Conservation (phyloP, 345 rosid genomes). For the Geranium rotundifolium region DNA sequence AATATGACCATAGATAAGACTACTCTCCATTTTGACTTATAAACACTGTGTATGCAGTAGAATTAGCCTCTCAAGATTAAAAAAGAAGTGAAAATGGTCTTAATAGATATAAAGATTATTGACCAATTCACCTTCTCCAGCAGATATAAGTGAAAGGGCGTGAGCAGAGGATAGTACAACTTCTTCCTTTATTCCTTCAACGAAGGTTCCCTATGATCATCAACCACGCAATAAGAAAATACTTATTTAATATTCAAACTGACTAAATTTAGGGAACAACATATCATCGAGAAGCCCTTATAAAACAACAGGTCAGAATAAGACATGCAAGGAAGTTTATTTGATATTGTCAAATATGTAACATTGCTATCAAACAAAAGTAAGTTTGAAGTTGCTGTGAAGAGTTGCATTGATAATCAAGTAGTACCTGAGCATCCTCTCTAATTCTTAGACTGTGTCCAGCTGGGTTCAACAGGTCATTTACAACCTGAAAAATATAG, state of each 20-base stretch:
- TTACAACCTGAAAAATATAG: constrained; percentile 61
- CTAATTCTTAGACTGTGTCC: constrained; percentile 95
- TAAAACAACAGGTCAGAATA: background rate
- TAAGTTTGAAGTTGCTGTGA: background rate
- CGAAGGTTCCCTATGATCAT: constrained; percentile 75
- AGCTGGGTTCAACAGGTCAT: constrained; percentile 94
- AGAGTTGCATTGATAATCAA: background rate
- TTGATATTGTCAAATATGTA: background rate
- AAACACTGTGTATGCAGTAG: background rate
- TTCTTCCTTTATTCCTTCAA: constrained; percentile 97
- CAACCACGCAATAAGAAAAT: constrained; percentile 5
- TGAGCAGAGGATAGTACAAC: constrained; percentile 99
- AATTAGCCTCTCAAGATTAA: background rate
- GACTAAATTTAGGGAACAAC: background rate
- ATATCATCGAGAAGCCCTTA: background rate
- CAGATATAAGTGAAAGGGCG: constrained; percentile 92
- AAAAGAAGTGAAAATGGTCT: background rate
- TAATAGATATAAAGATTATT: constrained; percentile 1
- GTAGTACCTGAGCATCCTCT: constrained; percentile 90
- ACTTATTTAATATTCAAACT: background rate
- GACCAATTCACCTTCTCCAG: constrained; percentile 75
- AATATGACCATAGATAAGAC: background rate
- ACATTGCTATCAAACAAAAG: background rate
- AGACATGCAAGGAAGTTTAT: background rate
- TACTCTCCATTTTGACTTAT: background rate